Conservation (phyloP, 495 filamentous ascomycete genomes). For the Venustampulla echinocandica region DNA sequence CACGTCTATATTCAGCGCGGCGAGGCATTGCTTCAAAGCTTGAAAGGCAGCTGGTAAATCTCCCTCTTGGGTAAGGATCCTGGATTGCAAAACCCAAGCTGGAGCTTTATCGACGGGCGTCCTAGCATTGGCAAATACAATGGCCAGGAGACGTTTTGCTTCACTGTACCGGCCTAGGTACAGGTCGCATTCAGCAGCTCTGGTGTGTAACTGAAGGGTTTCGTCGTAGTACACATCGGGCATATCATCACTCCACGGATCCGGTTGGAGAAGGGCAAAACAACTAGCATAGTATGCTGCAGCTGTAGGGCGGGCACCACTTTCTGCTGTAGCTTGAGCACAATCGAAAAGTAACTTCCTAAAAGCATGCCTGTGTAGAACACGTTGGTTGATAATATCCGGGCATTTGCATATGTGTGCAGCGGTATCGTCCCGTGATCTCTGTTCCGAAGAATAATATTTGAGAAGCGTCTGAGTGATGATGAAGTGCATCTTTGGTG, state of each 20-base stretch:
- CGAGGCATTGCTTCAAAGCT: slow-evolving; percentile 56
- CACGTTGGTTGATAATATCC: slow-evolving; percentile 58
- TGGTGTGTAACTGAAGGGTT: slow-evolving; percentile 62
- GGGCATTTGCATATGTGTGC: slow-evolving; percentile 68
- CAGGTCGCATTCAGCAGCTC: slow-evolving; percentile 73
- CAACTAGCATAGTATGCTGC: slow-evolving; percentile 69
- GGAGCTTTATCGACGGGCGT: slow-evolving; percentile 66
- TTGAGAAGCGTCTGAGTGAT: slow-evolving; percentile 73
- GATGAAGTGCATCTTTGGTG: slow-evolving; percentile 76
- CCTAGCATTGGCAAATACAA: slow-evolving; percentile 56
- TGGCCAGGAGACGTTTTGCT: slow-evolving; percentile 54
- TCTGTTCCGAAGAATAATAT: slow-evolving; percentile 49
- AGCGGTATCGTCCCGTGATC: slow-evolving; percentile 56
- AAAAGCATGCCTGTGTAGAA: slow-evolving; percentile 51
- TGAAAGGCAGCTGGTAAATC: slow-evolving; percentile 60
- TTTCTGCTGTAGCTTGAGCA: slow-evolving; percentile 66
- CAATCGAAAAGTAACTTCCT: slow-evolving; percentile 67
- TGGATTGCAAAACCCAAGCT: slow-evolving; percentile 68
- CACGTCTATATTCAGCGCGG: slow-evolving; percentile 56
- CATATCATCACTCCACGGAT: slow-evolving; percentile 63
- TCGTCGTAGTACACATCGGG: slow-evolving; percentile 81
- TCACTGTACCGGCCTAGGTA: slow-evolving; percentile 59
- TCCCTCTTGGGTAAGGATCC: slow-evolving; percentile 64
- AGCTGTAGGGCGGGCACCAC: slow-evolving; percentile 69
- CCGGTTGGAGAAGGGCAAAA: slow-evolving; percentile 64